Base-by-base conservation (phyloP, 768 basidiomycete species). In the Mycena albidolilacea region DNA sequence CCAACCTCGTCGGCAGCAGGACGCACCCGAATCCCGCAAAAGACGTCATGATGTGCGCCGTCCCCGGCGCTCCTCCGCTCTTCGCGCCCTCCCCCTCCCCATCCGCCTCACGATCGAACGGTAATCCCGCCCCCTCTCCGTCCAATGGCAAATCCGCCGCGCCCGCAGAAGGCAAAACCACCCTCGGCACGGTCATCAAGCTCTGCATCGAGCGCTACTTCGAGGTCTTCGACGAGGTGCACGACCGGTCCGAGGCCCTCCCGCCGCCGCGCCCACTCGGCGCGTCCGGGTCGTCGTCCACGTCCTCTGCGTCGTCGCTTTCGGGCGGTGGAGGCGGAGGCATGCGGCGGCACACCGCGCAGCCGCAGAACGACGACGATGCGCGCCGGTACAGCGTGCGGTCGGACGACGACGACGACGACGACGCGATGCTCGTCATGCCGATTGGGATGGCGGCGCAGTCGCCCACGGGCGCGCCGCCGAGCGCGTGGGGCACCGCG, bases 211-310 rank as follows among this genome's bases (percentile, higher is more conserved):
- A 93, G 77, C 89, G 90, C 54, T 96, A 96, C 79, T 95, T 92
- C 79, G 95, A 96, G 79, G 84, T 96, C 39, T 96, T 96, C 76
- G 95, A 95, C 78, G 95, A 96, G 76, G 81, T 92, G n/a, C 82
- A 80, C 69, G 95, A 95, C 81, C 88, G 90, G 17, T 87, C 87
- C 70, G 94, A 95, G 75, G 90, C 90, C 4, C 73, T 89, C 15
- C 82, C 83, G 1, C 83, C 81, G 61, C 67, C 76, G 61, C 80
- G 81, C 41, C 78, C 82, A 8, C 71, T 79, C 37, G 82, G 81
- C 5, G 80, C 77, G 50, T 78, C 78, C 3, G 75, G 74, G 30
- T 78, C 80, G 5, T 77, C 74, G n/a, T 64, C 74, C 21, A 43
- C 63, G 7, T 69, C 70, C 2, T 50, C 63, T 9, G 19, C 69